Base-by-base conservation (phyloP, 2,329 filamentous ascomycete species). In the Bipolaris oryzae region DNA sequence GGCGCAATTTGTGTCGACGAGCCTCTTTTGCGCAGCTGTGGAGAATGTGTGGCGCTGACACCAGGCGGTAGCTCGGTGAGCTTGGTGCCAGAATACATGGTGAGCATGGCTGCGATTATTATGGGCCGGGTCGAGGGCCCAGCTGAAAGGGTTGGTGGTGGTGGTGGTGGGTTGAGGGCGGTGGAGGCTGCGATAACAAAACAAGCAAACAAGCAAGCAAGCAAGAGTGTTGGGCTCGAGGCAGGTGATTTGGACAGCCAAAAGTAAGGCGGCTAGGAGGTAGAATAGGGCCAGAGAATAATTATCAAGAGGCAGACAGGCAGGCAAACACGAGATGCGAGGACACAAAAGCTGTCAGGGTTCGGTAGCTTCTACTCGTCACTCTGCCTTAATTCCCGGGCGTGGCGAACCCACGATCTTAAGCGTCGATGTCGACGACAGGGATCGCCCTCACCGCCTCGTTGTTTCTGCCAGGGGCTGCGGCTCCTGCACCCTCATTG, bases 371-470 rank as follows among this genome's bases (percentile, higher is more conserved):
- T 41, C 25, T 15, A 23, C 10, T 31, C 25, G 23, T 20, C 20
- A 33, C 39, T 38, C 25, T 25, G 16, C 33, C 16, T 28, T 6
- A 23, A 25, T 28, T n/a, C 20, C 28, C 18, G 46, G 23, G 53
- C 46, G 67, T 70, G 68, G 68, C 64, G 61, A 63, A 39, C 28
- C 25, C 23, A 50, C 68, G 59, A 65, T 71, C 66, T 70, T 71
- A 70, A 72, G 54, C 41, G 37, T 50, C 42, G 55, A 58, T 50
- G 35, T 55, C 45, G 34, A 37, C 38, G 34, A 9, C 55, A 53
- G 53, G 51, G 58, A 62, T 65, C 64, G 62, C 55, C 28, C 33
- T 56, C 53, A 54, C 54, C 54, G 54, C 54, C 25, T 31, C 46
- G 11, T 18, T 3, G 3, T 28, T 71, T 68, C 61, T 67, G 67